A percentile compares a stretch with the other conserved stretches of the same genome.
phyloP scores from a whole-genome alignment of 148 eudicot species.

The Nepenthes gracilis region DNA sequence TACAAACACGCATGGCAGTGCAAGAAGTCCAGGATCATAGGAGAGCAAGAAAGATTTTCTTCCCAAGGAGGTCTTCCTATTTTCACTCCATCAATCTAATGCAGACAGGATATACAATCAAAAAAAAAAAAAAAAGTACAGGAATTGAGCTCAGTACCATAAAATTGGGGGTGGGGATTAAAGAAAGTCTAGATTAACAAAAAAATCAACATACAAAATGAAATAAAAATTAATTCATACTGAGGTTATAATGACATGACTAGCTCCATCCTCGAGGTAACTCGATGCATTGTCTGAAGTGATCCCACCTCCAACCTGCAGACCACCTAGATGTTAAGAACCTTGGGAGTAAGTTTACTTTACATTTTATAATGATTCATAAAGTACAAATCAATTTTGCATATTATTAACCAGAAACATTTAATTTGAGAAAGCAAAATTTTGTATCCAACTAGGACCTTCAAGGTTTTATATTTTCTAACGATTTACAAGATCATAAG shows the following conservation, averaged over 20 bases:
- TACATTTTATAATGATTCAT: background rate
- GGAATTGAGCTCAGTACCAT: no score
- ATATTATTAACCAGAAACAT: conserved; percentile 6
- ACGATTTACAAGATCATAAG: no score
- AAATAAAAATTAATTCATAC: conserved; percentile 24
- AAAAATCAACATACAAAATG: background rate
- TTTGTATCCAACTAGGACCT: no score
- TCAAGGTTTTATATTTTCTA: no score
- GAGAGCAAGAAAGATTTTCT: no score
- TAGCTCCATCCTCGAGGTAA: conserved; percentile 89
- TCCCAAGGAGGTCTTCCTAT: no score
- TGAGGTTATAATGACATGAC: conserved; percentile 94
- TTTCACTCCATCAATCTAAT: no score
- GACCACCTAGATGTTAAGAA: conserved; percentile 75
- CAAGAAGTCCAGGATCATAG: no score
- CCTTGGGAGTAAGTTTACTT: conserved; percentile 37
- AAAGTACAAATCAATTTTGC: conserved; percentile 29
- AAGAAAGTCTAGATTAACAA: background rate
- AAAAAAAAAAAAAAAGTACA: no score
- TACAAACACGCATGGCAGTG: no score
- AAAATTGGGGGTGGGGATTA: no score
- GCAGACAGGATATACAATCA: no score
- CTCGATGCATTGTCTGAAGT: conserved; percentile 62
- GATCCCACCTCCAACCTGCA: conserved; percentile 98
- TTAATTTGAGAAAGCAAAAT: background rate